Conservation (phyloP, 805 yeast genomes). For the Candida bentonensis region DNA sequence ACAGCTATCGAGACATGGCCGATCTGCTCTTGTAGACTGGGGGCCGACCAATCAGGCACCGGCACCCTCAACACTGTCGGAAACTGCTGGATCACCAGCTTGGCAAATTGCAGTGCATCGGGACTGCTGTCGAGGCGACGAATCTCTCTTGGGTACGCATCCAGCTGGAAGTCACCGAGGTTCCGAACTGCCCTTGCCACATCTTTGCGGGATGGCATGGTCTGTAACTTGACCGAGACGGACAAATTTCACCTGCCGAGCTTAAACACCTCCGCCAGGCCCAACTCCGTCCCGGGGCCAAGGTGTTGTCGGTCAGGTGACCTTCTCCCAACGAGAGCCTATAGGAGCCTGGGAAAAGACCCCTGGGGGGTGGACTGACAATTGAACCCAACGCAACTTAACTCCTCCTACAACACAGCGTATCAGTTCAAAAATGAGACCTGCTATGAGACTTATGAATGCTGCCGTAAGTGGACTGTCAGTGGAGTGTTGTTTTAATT, state of each 20-base stretch:
- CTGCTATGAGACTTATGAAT: constrained; percentile 11
- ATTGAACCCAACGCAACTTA: neutral
- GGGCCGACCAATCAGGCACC: neutral
- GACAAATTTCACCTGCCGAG: too few species aligned
- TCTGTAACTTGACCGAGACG: too few species aligned
- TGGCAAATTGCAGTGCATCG: neutral
- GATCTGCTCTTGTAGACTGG: neutral
- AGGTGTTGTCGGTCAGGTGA: too few species aligned
- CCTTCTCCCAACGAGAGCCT: neutral
- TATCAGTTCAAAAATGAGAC: constrained; percentile 10
- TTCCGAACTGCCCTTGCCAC: neutral
- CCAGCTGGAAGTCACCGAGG: neutral
- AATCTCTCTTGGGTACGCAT: neutral
- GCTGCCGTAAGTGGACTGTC: constrained; percentile 16
- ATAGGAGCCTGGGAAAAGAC: neutral
- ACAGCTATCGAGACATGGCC: constrained; percentile 8
- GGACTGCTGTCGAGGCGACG: neutral
- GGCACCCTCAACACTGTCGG: neutral
- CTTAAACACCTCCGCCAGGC: too few species aligned
- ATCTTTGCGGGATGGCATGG: too few species aligned
- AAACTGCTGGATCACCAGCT: neutral
- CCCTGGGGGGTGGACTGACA: neutral
- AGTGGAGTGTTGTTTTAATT: neutral
- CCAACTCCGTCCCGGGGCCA: too few species aligned
- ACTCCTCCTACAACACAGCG: neutral